Evolutionary conservation across 2,329 filamentous ascomycete species (phyloP).

Genomic region (Akanthomyces dipterigenus): DNA sequence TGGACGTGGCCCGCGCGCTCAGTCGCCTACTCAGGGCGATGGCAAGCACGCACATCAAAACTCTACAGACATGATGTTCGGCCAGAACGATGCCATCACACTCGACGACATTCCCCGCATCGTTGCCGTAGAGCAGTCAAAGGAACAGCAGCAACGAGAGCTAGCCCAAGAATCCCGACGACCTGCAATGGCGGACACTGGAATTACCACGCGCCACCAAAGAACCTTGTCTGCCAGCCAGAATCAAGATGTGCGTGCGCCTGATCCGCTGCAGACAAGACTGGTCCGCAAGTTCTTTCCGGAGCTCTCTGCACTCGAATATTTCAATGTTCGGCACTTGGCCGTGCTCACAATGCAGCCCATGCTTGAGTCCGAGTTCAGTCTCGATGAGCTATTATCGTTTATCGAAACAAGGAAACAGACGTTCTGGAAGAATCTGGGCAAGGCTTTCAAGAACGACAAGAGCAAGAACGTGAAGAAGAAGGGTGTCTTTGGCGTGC

Average conservation of each 20-base stretch:
- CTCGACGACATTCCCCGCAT: constrained; percentile 95
- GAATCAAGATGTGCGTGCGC: constrained; percentile 43
- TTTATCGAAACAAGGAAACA: constrained; percentile 87
- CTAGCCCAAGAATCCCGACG: constrained; percentile 58
- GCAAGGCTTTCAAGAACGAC: constrained; percentile 90
- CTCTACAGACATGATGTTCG: constrained; percentile 76
- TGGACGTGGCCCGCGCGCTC: constrained; percentile 60
- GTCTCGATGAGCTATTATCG: constrained; percentile 84
- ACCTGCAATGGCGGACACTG: constrained; percentile 37
- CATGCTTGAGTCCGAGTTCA: constrained; percentile 81
- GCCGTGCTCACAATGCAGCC: constrained; percentile 94
- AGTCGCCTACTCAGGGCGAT: constrained; percentile 60
- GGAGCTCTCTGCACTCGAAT: constrained; percentile 88
- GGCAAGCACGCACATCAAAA: constrained; percentile 33
- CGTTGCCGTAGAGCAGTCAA: constrained; percentile 89
- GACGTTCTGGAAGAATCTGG: constrained; percentile 97
- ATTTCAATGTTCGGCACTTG: constrained; percentile 93
- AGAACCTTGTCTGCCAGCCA: constrained; percentile 51
- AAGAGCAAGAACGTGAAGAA: constrained; percentile 73
- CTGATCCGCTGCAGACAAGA: constrained; percentile 47
- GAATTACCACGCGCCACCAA: constrained; percentile 59
- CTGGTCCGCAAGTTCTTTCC: constrained; percentile 82
- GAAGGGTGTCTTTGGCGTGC: constrained; percentile 89
- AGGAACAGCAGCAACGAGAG: constrained; percentile 60
- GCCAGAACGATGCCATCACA: constrained; percentile 83